Evolutionary conservation across 441 rosid genomes (phyloP), one percentile per base, ranked within the genome.

Genomic region (Gossypium aridum): DNA sequence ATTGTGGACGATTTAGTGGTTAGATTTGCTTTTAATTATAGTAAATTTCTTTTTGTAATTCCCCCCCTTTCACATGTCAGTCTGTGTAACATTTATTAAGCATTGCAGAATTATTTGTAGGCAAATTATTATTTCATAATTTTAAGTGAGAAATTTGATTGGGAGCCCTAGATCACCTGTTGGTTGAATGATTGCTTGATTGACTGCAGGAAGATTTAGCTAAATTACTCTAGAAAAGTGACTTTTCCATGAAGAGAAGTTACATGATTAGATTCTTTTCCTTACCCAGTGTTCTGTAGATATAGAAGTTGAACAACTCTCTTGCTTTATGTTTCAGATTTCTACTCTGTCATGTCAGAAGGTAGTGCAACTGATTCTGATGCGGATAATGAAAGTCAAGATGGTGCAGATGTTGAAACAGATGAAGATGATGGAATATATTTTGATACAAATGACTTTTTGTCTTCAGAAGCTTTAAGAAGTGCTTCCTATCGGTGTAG

Each of bases 301-400:
- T 64, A 39, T 62, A 66, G 54, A 61, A 67, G 43, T 64, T 71
- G 77, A 57, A 60, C 67, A 60, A 62, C 51, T 69, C 66, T 76
- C 12, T 73, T 53, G 66, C 71, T 62, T 64, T 76, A 34, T 81
- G 75, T 79, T 31, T 67, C 91, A 94, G 97, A 94, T 88, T 92
- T 94, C 89, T 94, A 94, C 80, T 94, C 99, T 62, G 99, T 94
- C 75, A 83, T 92, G 93, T 94, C 99, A 23, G 96, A 92, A 81
- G 99, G 92, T 28, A 89, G 92, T 84, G 88, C 83, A 64, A 94
- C 90, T 79, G 99, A 89, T 76, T 86, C 93, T 75, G 97, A 91
- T 74, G 98, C 82, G 47, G 99, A 94, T 62, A 90, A 90, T 80
- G 99, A 89, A 77, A 94, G 98, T 82, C 94, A 88, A 79, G 91